Conservation (phyloP, 2,329 filamentous ascomycete species). For the Epichloe scottii region DNA sequence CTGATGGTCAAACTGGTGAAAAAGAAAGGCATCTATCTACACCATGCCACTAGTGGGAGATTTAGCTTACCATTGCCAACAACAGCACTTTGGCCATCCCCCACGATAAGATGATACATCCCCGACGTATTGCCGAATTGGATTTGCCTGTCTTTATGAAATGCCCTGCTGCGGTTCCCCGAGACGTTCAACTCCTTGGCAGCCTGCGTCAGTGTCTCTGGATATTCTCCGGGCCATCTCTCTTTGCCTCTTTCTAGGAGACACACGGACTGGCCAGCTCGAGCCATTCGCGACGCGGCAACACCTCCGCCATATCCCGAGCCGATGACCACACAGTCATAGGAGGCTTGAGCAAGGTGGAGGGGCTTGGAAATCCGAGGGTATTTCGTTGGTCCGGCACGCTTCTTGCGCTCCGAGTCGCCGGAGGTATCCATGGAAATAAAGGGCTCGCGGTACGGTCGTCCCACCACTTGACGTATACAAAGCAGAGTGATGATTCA, state of each 20-base stretch:
- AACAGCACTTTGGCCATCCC: conserved; percentile 50
- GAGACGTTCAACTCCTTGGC: conserved; percentile 42
- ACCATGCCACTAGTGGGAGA: neutral
- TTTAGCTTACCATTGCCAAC: conserved; percentile 39
- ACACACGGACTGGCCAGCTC: conserved; percentile 44
- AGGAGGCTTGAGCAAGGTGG: conserved; percentile 41
- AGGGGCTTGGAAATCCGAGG: conserved; percentile 45
- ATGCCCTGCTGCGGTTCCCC: conserved; percentile 25
- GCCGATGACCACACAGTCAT: conserved; percentile 56
- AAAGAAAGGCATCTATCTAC: neutral
- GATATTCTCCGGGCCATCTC: conserved; percentile 55
- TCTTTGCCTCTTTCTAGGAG: conserved; percentile 53
- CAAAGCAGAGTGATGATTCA: neutral
- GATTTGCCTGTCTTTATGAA: conserved; percentile 28
- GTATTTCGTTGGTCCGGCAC: neutral
- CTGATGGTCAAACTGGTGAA: neutral
- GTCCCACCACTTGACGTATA: too few species aligned
- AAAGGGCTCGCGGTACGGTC: neutral
- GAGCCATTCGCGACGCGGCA: conserved; percentile 51
- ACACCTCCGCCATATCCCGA: conserved; percentile 58
- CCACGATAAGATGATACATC: conserved; percentile 50
- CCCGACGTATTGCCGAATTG: conserved; percentile 43
- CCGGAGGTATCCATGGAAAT: neutral
- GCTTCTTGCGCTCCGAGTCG: neutral
- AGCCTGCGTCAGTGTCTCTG: conserved; percentile 32